phyloP scores from a whole-genome alignment of 164 flowering plant species.

The Kalanchoe fedtschenkoi region DNA sequence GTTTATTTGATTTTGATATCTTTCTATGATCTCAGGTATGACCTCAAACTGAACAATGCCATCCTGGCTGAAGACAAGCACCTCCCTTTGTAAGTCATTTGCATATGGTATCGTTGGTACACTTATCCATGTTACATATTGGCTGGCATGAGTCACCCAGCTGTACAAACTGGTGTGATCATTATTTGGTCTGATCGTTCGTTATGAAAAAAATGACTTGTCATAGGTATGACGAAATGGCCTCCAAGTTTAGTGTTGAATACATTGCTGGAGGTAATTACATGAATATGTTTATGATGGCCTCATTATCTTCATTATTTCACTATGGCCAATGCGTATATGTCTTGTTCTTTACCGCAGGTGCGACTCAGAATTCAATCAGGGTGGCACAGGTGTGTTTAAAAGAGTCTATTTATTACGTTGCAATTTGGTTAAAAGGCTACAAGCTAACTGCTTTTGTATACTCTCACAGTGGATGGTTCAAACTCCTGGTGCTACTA shows the following conservation, averaged over 20 bases:
- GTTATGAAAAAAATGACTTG: neutral
- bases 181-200: neutral
- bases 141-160: neutral
- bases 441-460: neutral
- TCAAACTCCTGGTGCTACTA: slow-evolving; percentile 86
- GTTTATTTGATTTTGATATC: neutral
- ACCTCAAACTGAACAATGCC: slow-evolving; percentile 66
- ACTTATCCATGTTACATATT: neutral
- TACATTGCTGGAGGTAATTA: slow-evolving; percentile 79
- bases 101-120: neutral
- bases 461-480: slow-evolving; percentile 76
- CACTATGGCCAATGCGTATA: neutral
- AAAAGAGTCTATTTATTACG: neutral
- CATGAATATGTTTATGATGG: slow-evolving; percentile 1
- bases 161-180: neutral
- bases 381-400: slow-evolving; percentile 78
- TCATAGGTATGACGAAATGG: slow-evolving; percentile 64
- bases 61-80: slow-evolving; percentile 89
- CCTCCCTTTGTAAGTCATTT: slow-evolving; percentile 47
- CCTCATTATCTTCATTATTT: neutral
- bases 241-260: slow-evolving; percentile 43
- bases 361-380: slow-evolving; percentile 95
- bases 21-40: slow-evolving; percentile 37
- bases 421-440: neutral
- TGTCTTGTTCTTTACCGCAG: slow-evolving; percentile 21